phyloP scores from a whole-genome alignment of 2,329 filamentous ascomycete genomes.

The Akanthomyces lecanii region DNA sequence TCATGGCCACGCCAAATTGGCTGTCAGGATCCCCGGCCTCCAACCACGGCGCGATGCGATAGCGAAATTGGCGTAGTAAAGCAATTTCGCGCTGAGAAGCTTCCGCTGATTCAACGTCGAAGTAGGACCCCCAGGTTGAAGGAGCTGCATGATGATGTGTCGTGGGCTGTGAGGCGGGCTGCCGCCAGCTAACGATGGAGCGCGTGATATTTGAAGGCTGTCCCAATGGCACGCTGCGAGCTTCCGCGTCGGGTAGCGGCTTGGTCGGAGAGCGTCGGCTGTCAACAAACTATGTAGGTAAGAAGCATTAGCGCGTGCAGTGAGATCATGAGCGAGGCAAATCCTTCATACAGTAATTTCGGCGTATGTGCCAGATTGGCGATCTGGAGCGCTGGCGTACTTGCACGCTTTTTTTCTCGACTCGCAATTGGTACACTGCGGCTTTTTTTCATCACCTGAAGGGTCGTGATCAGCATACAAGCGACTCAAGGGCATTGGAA shows the following conservation, averaged over 20 bases:
- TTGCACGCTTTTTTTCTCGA: conserved; percentile 17
- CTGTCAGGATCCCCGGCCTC: conserved; percentile 20
- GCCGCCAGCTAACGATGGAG: neutral
- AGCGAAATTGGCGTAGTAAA: conserved; percentile 21
- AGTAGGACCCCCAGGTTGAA: conserved; percentile 22
- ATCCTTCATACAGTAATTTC: conserved; percentile 16
- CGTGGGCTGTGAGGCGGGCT: neutral
- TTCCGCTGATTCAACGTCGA: conserved; percentile 15
- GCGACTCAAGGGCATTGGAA: too few species aligned
- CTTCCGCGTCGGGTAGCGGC: neutral
- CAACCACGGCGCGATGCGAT: conserved; percentile 23
- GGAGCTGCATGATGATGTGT: neutral
- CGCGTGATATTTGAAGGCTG: neutral
- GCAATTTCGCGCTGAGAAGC: conserved; percentile 15
- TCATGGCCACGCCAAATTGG: conserved; percentile 19
- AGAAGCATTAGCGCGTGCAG: neutral
- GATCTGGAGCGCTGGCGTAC: conserved; percentile 14
- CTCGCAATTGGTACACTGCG: conserved; percentile 20
- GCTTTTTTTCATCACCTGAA: conserved; percentile 22
- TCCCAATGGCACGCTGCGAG: neutral
- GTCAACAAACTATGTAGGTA: neutral
- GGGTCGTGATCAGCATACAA: neutral
- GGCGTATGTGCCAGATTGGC: neutral
- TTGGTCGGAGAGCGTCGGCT: neutral
- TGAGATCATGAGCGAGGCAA: neutral